Evolutionary conservation across 352 stramenopile genomes (phyloP), one percentile per base, ranked within the genome.

Genomic region (Globisporangium nunn): DNA sequence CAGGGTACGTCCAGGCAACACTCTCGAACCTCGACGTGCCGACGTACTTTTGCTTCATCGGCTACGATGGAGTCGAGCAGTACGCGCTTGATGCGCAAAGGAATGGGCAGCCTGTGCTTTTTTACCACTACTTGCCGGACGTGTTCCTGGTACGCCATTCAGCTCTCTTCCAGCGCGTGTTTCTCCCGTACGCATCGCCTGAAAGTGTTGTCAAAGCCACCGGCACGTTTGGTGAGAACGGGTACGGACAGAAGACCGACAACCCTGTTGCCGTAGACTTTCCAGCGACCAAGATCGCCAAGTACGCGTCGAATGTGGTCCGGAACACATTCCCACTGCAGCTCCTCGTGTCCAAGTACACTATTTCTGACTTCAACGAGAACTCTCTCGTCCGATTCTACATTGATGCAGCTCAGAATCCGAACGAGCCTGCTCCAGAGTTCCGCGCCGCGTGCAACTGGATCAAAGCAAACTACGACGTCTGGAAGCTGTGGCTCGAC

Each of bases 1-100:
- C 59, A 2, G 75, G 67, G 0, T 88, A 75, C 30, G 63, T 83
- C 30, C 72, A 80, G 46, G 63, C 75, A 0, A 56, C 74, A 14
- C 43, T 86, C 15, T 56, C 62, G 15, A 88, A 86, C 64, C 43
- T 76, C 12, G 56, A 62, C 10, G 70, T 88, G 10, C 75, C 75
- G 3, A 71, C 78, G 0, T 88, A 86, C 64, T 85, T 88, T 39
- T 88, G 75, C 61, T 88, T 85, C 49, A 47, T 83, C 23, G 73
- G 73, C 0, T 81, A 81, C 41, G 61, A 53, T 7, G 70, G 53
- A 10, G 56, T 78, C 10, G 59, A 71, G 15, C 31, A 63, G 8
- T 84, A 75, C 44, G 72, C 65, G 4, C 46, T 72, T 10, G 64
- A 74, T 1, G 61, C 59, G 37, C 68, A 73, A 41, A 18, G 44